A percentile compares a stretch with the other conserved stretches of the same genome.
Evolutionary conservation across 208 protist genomes (phyloP).

Genomic region (Trypanosoma congolense): DNA sequence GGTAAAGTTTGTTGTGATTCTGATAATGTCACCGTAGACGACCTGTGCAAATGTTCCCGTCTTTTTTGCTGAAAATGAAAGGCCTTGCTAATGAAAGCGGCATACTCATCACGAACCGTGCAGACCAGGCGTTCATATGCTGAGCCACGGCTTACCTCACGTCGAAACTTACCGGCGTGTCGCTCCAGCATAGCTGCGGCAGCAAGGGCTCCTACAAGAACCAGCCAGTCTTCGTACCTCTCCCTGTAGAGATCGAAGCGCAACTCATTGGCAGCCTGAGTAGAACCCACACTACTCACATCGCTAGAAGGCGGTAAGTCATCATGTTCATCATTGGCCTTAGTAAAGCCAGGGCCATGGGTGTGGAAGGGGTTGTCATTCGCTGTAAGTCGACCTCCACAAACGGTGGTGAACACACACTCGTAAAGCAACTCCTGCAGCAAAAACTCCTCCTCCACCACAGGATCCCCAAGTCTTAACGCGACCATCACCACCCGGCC

Average conservation of each 20-base stretch:
- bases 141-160: background rate
- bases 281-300: background rate
- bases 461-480: slow-evolving; percentile 12
- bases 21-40: background rate
- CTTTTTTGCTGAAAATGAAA: background rate
- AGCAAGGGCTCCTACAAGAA: slow-evolving; percentile 21
- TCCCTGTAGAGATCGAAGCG: slow-evolving; percentile 19
- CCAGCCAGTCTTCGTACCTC: slow-evolving; percentile 27
- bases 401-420: slow-evolving; percentile 13
- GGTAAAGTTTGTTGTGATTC: background rate
- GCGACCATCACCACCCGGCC: slow-evolving; percentile 45
- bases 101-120: slow-evolving; percentile 6
- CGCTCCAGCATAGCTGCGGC: slow-evolving; percentile 20
- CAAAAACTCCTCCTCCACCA: slow-evolving; percentile 20
- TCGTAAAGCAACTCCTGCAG: slow-evolving; percentile 18
- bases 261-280: slow-evolving; percentile 1
- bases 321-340: background rate
- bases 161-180: slow-evolving; percentile 11
- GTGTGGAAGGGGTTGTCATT: background rate
- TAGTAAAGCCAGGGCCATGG: background rate
- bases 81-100: slow-evolving; percentile 10
- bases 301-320: background rate
- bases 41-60: background rate
- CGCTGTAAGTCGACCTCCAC: slow-evolving; percentile 1
- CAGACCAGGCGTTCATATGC: slow-evolving; percentile 11